These are phyloP conservation scores for Colletotrichum godetiae DNA, from an alignment of 2,329 filamentous ascomycete genomes.

Conservation along the genomic window DNA sequence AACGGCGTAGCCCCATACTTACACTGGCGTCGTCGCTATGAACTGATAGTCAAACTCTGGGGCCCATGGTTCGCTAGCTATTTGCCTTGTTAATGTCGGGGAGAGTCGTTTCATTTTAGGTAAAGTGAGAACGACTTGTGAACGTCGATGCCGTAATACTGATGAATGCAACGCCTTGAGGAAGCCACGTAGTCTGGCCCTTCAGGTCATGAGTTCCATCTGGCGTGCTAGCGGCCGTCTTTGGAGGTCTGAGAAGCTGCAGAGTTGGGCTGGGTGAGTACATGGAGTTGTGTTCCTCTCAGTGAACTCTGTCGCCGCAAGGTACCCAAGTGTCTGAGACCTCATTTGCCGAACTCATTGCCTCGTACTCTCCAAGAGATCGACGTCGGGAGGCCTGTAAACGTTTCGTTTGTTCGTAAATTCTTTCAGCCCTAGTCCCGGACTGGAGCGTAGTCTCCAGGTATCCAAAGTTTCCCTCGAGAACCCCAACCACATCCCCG, in stretches of 20 bases:
- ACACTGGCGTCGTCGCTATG: too few species aligned
- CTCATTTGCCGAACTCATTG: not conserved
- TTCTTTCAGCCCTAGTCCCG: not conserved
- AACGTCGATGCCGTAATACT: not conserved
- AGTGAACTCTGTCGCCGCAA: not conserved
- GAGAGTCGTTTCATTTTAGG: too few species aligned
- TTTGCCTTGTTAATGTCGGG: too few species aligned
- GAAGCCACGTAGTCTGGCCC: too few species aligned
- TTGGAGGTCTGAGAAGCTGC: not conserved
- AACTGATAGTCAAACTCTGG: too few species aligned
- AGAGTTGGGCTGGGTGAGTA: not conserved
- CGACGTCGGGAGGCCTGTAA: too few species aligned
- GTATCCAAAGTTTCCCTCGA: not conserved
- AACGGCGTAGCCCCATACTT: too few species aligned
- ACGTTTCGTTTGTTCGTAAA: not conserved
- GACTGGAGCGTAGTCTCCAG: not conserved
- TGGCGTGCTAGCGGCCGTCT: not conserved
- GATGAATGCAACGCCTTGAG: too few species aligned
- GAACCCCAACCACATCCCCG: too few species aligned
- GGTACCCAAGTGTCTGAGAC: not conserved
- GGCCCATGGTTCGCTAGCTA: too few species aligned
- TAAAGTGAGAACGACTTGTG: too few species aligned
- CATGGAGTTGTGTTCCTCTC: not conserved
- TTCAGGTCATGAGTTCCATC: too few species aligned
- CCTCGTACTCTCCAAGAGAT: not conserved